Evolutionary conservation across 768 basidiomycete genomes (phyloP), one percentile per base, ranked within the genome.

Genomic region (Mrakia gelida): DNA sequence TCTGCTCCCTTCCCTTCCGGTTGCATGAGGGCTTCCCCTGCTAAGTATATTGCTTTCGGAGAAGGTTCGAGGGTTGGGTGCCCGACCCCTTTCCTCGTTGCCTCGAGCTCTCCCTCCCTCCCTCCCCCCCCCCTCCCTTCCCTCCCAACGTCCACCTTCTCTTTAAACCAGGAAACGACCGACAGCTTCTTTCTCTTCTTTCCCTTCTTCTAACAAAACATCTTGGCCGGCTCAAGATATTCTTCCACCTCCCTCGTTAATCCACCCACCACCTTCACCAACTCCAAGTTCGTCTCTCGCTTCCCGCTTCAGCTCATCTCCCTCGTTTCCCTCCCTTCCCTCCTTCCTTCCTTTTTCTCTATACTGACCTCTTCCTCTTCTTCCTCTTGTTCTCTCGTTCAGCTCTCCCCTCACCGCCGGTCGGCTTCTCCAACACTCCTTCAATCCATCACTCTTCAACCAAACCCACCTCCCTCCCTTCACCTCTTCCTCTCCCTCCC

Each of bases 141-240:
- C 7, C 26, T 30, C 38, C 62, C 59, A n/a, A 30, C 41, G 62
- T 32, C 59, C 38, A 63, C 49, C 43, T n/a, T 45, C 38, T n/a
- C n/a, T n/a, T n/a, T n/a, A n/a, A n/a, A n/a, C 38, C 71, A 70
- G 10, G 32, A 32, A 21, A 67, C 30, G 65, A 67, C 70, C 43
- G 45, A 71, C 28, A 54, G 56, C 43, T 23, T n/a, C n/a, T n/a
- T n/a, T n/a, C n/a, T n/a, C n/a, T 72, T 30, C 52, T 56, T 72
- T 26, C 7, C 30, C 41, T 54, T 43, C 28, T 52, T 71, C 45
- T n/a, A 9, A 5, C 9, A 15, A 18, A 52, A 16, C 49, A 52
- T 52, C 49, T 72, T 34, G 26, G 16, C 30, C 5, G 49, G 26
- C 45, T 56, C 45, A 56, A 52, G 21, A 13, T 13, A 10, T 9